A percentile compares a stretch with the other conserved stretches of the same genome.
phyloP scores from a whole-genome alignment of 1,284 basidiomycete species.

The Sporisorium iseilematis-ciliati region DNA sequence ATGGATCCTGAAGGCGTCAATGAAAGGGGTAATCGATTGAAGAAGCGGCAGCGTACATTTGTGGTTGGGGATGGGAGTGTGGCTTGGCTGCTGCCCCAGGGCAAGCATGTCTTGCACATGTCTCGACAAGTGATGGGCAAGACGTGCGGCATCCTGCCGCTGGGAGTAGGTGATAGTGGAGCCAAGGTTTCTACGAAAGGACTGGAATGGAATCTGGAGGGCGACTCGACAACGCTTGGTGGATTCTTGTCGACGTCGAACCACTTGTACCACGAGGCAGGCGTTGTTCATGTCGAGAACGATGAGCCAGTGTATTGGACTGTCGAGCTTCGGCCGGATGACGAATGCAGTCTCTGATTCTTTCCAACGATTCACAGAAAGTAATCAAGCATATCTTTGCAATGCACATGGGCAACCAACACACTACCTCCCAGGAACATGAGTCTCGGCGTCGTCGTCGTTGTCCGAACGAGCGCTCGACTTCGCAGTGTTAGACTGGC shows the following conservation, averaged over 20 bases:
- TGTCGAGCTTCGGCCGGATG: constrained; percentile 73
- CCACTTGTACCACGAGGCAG: constrained; percentile 74
- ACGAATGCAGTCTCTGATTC: constrained; percentile 23
- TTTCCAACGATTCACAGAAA: not conserved
- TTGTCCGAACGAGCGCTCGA: no score
- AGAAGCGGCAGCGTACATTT: constrained; percentile 76
- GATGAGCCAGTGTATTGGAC: constrained; percentile 90
- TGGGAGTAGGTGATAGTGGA: constrained; percentile 76
- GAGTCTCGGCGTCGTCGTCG: no score
- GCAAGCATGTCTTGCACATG: constrained; percentile 81
- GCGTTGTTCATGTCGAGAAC: constrained; percentile 80
- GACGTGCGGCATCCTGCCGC: constrained; percentile 91
- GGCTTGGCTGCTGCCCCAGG: constrained; percentile 86
- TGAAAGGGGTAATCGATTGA: constrained; percentile 53
- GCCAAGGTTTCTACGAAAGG: constrained; percentile 85
- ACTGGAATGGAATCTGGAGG: constrained; percentile 83
- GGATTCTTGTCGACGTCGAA: constrained; percentile 86
- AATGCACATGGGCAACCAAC: not conserved
- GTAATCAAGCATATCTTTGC: not conserved
- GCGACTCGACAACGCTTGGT: constrained; percentile 55
- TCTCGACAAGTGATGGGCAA: constrained; percentile 81
- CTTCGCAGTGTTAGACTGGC: no score
- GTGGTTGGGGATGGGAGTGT: constrained; percentile 87
- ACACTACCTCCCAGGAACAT: no score
- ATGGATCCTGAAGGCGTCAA: constrained; percentile 36